A percentile compares a stretch with the other conserved stretches of the same genome.
These are phyloP conservation scores for Solanum arcanum DNA, from an alignment of 257 asterid species.

Conservation along the genomic window DNA sequence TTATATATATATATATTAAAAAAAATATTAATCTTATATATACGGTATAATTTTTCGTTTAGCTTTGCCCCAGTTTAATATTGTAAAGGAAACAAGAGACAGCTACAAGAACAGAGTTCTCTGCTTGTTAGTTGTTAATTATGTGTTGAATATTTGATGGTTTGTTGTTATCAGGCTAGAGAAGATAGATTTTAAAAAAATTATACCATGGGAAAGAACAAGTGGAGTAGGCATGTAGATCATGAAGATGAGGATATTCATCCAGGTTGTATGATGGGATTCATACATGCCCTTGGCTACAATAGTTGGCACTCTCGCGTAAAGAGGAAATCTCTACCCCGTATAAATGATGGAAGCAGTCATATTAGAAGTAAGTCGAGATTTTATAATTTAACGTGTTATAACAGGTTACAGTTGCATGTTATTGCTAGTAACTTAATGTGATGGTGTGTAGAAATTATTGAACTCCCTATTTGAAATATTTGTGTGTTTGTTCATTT, in stretches of 20 bases:
- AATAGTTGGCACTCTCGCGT: conserved; percentile 43
- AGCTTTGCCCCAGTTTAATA: not conserved
- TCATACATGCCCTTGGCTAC: conserved; percentile 43
- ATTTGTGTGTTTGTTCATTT: not conserved
- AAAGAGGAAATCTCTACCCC: conserved; percentile 25
- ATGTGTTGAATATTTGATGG: not conserved
- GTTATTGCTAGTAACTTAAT: not conserved
- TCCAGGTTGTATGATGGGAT: conserved; percentile 55
- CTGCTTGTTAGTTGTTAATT: not conserved
- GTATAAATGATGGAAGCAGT: conserved; percentile 10
- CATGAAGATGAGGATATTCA: conserved; percentile 19
- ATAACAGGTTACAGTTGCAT: not conserved
- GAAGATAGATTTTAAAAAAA: not conserved
- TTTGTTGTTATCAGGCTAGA: not conserved
- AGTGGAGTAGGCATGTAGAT: conserved; percentile 12
- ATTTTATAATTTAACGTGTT: not conserved
- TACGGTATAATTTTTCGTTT: not conserved
- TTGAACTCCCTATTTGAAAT: not conserved
- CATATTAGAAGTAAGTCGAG: conserved; percentile 13
- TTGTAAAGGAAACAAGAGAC: not conserved
- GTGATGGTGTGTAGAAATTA: not conserved
- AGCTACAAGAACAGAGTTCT: not conserved
- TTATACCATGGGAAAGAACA: conserved; percentile 40
- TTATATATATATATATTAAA: not conserved
- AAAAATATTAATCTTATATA: not conserved